Evolutionary conservation across 331 rosid species (phyloP).

Genomic region (Dryas integrifolia): DNA sequence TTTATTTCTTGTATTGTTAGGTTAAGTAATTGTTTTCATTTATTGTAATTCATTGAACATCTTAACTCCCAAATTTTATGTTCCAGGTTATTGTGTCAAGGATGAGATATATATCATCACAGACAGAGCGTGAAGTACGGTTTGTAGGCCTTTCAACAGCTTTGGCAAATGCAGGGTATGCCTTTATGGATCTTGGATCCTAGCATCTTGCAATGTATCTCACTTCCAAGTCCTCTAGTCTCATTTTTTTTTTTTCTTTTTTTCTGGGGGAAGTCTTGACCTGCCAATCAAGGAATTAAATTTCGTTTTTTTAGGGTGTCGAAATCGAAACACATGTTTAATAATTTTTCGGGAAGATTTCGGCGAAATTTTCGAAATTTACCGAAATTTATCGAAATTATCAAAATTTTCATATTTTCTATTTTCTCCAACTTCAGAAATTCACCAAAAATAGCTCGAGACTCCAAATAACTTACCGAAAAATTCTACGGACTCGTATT

Average conservation of each 20-base stretch:
- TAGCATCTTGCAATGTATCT: slow-evolving; percentile 1
- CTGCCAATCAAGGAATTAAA: too few species aligned
- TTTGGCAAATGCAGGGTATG: slow-evolving; percentile 95
- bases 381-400: too few species aligned
- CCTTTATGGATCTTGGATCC: not conserved
- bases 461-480: too few species aligned
- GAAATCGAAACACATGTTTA: too few species aligned
- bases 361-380: too few species aligned
- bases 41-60: not conserved
- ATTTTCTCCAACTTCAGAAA: too few species aligned
- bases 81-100: slow-evolving; percentile 93
- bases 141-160: slow-evolving; percentile 96
- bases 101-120: slow-evolving; percentile 98
- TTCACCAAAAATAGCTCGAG: too few species aligned
- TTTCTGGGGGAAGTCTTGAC: not conserved
- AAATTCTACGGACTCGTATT: too few species aligned
- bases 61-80: slow-evolving; percentile 24
- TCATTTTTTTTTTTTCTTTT: not conserved
- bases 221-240: not conserved
- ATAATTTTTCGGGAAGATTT: too few species aligned
- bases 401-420: too few species aligned
- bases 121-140: slow-evolving; percentile 85
- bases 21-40: not conserved
- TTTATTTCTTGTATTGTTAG: not conserved
- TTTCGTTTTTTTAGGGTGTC: too few species aligned